These are phyloP conservation scores for Globisporangium middletonii DNA, from an alignment of 352 stramenopile genomes.

Conservation along the genomic window DNA sequence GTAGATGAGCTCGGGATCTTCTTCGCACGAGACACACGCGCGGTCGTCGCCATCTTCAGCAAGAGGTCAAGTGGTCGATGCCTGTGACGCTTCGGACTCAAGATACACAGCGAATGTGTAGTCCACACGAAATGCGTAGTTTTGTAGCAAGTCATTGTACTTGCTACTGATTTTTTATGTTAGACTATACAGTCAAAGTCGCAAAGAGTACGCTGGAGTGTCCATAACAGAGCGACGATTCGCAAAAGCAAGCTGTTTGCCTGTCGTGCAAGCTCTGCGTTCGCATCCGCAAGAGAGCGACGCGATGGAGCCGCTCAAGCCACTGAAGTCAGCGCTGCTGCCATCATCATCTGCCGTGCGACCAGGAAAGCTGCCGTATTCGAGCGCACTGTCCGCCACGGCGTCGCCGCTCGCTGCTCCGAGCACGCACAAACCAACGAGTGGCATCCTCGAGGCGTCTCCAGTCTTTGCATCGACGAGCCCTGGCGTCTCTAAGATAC, in stretches of 20 bases:
- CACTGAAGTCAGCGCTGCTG: not conserved
- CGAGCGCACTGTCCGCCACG: not conserved
- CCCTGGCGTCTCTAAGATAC: too few relatives aligned
- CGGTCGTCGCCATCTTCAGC: not conserved
- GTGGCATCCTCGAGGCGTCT: too few relatives aligned
- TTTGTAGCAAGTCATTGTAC: too few relatives aligned
- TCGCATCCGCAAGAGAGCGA: not conserved
- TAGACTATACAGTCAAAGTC: too few relatives aligned
- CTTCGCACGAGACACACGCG: conserved; percentile 1
- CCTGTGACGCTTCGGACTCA: too few relatives aligned
- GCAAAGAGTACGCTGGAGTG: too few relatives aligned
- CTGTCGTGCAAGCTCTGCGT: conserved; percentile 25
- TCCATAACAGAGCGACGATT: too few relatives aligned
- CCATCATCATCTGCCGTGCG: not conserved
- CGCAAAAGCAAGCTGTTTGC: not conserved
- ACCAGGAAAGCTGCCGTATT: not conserved
- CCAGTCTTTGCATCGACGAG: too few relatives aligned
- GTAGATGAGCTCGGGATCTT: conserved; percentile 7
- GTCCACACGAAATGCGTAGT: too few relatives aligned
- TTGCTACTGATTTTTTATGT: too few relatives aligned
- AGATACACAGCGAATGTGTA: too few relatives aligned
- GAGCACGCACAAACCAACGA: conserved; percentile 4
- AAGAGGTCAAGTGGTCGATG: too few relatives aligned
- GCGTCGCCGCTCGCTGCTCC: conserved; percentile 3
- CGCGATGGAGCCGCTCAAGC: conserved; percentile 8